Evolutionary conservation across 768 basidiomycete species (phyloP).

Genomic region (Pleurotus giganteus): DNA sequence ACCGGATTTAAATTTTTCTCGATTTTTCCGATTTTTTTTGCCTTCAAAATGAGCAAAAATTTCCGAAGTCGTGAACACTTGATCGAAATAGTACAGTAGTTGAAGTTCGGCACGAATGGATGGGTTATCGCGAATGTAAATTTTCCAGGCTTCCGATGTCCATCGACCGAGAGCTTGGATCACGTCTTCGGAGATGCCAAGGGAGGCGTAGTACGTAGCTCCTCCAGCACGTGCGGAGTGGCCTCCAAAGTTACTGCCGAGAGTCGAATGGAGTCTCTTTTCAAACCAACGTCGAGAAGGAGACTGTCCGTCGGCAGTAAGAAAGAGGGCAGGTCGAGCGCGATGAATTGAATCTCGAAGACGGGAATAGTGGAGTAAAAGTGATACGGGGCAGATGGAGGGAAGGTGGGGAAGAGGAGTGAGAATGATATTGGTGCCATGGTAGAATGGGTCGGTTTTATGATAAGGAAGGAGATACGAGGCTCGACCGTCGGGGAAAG

Average conservation of each 20-base stretch:
- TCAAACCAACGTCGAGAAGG: not conserved
- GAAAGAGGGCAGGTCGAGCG: not conserved
- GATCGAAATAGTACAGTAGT: no score
- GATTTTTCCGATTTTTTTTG: no score
- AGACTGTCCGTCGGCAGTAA: not conserved
- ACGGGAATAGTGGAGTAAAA: not conserved
- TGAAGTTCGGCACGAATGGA: conserved; percentile 1
- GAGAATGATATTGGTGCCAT: conserved; percentile 21
- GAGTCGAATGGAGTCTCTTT: no score
- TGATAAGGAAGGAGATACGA: conserved; percentile 28
- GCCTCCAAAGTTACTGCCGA: conserved; percentile 17
- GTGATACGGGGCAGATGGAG: not conserved
- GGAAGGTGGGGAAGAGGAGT: conserved; percentile 15
- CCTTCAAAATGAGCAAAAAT: no score
- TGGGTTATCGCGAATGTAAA: conserved; percentile 28
- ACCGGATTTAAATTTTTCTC: no score
- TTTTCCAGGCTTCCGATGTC: conserved; percentile 29
- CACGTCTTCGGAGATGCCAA: conserved; percentile 20
- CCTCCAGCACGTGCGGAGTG: conserved; percentile 39
- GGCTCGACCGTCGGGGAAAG: conserved; percentile 11
- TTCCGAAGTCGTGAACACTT: no score
- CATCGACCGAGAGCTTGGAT: conserved; percentile 38
- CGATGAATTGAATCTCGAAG: not conserved
- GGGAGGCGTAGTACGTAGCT: conserved; percentile 30
- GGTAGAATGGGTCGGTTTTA: conserved; percentile 26